Base-by-base conservation (phyloP, 2,329 filamentous ascomycete species). In the Diaporthe amygdali region DNA sequence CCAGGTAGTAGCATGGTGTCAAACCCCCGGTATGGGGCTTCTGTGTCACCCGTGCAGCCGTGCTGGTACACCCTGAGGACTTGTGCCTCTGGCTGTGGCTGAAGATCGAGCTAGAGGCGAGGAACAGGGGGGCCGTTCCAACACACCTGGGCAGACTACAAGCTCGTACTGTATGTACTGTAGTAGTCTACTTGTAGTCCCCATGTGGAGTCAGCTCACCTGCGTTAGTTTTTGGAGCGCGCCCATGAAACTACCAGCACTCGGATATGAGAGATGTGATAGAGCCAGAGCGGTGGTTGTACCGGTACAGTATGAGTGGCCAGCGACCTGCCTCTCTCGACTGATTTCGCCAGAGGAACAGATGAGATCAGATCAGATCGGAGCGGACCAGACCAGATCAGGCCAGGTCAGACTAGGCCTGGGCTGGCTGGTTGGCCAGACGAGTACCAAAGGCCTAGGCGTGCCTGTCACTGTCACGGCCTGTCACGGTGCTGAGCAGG, bases 181-280 rank as follows among this genome's bases (percentile, higher is more conserved):
- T 34, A 54, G 17, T 34, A 37, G 10, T n/a, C 12, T 56, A 61
- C 37, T 44, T 61, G 55, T 27, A 32, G 52, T 41, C 37, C 27
- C 37, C 55, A 64, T 49, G 59, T 64, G 59, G 59, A 64, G 59
- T 49, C n/a, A 64, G 59, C 59, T 47, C 59, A 47, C 59, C 44
- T 64, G 59, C 44, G 44, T 49, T 64, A 34, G 30, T 20, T 49
- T 30, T 27, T 37, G 20, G 59, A 15, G 25, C 5, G 12, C 27
- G 41, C 22, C 27, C 27, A n/a, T 22, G 59, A 6, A 44, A 64
- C 59, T 20, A 64, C 59, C 30, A 47, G 41, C 30, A 34, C 30
- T 37, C 27, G 22, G 41, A 17, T 17, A 12, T 22, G 41, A 14
- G 59, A 63, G 59, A 64, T 64, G 20, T 64, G 59, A 49, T 17